Base-by-base conservation (phyloP, 1,284 basidiomycete genomes). In the Trichosporon coremiiforme region DNA sequence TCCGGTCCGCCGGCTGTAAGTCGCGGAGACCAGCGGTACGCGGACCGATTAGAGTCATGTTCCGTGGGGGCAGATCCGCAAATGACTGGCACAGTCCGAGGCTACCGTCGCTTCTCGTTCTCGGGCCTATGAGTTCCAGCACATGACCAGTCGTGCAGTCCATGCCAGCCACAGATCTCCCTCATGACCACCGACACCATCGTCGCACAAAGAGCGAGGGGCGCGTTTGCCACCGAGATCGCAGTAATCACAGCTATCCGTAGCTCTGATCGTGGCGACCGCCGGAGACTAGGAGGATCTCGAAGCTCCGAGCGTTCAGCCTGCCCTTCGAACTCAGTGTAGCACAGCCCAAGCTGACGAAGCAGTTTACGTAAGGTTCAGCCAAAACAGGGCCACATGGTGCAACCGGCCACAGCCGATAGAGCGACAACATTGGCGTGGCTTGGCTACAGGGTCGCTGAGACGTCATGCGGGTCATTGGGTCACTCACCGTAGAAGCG, bases 251-350 rank as follows among this genome's bases (percentile, higher is more conserved):
- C 47, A 22, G 20, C 47, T 53, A 53, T 12, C n/a, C 6, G 47
- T 53, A 20, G 47, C 17, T n/a, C 20, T 53, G n/a, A 8, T 53
- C 47, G 20, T 17, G 17, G 20, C 47, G 47, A 9, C 47, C 41
- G 41, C 41, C 41, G 41, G 41, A 45, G 47, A 53, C 47, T 22
- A 53, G 47, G 20, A 53, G n/a, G 47, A 20, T 53, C 47, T 53
- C 47, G 47, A 53, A 53, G 47, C 20, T 53, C 47, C 47, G 47
- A 45, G 41, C 41, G 41, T 45, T n/a, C 10, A 45, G 17, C 41
- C 17, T n/a, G 15, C 3, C 15, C 17, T n/a, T n/a, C 3, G 2
- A 38, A 33, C 33, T 33, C 36, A 12, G 36, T 2, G 10, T 4
- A 38, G 41, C 41, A 45, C 41, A 45, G 41, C 41, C 10, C 3